phyloP scores from a whole-genome alignment of 2,329 filamentous ascomycete species.

The Fusarium nematophilum region DNA sequence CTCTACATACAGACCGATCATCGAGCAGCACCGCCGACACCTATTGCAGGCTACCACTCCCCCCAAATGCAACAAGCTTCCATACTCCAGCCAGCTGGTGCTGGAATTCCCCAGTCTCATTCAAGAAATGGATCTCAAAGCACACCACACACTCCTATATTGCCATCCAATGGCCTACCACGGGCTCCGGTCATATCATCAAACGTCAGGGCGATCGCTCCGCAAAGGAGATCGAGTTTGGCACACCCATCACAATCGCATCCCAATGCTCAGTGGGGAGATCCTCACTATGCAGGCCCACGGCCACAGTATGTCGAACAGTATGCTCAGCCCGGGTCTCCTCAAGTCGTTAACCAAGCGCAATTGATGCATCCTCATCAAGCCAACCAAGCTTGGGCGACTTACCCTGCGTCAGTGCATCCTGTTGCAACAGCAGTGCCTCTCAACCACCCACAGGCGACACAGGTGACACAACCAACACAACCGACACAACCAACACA shows the following conservation, averaged over 20 bases:
- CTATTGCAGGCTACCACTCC: slow-evolving; percentile 15
- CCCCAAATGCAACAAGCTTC: slow-evolving; percentile 11
- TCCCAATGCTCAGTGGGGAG: slow-evolving; percentile 7
- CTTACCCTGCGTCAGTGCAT: too few species aligned
- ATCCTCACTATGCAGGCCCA: background rate
- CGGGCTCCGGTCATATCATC: slow-evolving; percentile 15
- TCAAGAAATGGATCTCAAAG: slow-evolving; percentile 15
- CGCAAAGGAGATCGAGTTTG: slow-evolving; percentile 27
- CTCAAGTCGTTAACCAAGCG: slow-evolving; percentile 6
- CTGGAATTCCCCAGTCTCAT: slow-evolving; percentile 4
- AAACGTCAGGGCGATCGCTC: background rate
- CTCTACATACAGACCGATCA: slow-evolving; percentile 13
- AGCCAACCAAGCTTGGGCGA: background rate
- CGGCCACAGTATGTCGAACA: slow-evolving; percentile 13
- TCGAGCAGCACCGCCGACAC: background rate
- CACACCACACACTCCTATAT: slow-evolving; percentile 2
- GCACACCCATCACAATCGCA: slow-evolving; percentile 25
- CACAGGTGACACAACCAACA: slow-evolving; percentile 8
- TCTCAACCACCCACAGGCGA: background rate
- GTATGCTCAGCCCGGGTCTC: slow-evolving; percentile 1
- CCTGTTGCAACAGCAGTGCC: background rate
- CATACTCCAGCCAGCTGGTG: slow-evolving; percentile 13
- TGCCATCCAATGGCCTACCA: slow-evolving; percentile 9
- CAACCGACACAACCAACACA: too few species aligned
- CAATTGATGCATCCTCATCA: slow-evolving; percentile 1